These are phyloP conservation scores for Saraca asoca DNA, from an alignment of 331 rosid species.

Conservation along the genomic window DNA sequence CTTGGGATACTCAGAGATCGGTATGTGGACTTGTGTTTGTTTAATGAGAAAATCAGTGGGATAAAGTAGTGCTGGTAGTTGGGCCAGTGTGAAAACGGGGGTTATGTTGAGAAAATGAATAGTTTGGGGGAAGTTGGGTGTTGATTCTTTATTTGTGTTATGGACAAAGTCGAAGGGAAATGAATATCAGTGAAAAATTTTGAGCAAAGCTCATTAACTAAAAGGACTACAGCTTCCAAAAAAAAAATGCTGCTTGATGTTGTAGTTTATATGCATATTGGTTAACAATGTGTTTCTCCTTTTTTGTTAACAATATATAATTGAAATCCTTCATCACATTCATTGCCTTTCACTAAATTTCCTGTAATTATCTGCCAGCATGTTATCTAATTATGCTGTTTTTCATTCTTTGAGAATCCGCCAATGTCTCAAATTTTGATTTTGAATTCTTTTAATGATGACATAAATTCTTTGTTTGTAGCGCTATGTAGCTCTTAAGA, in stretches of 20 bases:
- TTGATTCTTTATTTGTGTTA: slow-evolving; percentile 9
- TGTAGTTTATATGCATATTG: slow-evolving; percentile 21
- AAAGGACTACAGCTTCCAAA: neutral
- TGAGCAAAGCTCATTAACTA: neutral
- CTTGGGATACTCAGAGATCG: slow-evolving; percentile 75
- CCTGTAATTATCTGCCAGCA: neutral
- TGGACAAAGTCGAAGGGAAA: slow-evolving; percentile 11
- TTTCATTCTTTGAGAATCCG: slow-evolving; percentile 10
- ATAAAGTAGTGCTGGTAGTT: slow-evolving; percentile 5
- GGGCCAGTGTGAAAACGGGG: neutral
- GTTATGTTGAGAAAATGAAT: neutral
- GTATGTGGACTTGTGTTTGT: slow-evolving; percentile 40
- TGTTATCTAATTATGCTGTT: neutral
- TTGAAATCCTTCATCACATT: slow-evolving; percentile 6
- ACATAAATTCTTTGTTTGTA: slow-evolving; percentile 47
- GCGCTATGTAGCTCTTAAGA: slow-evolving; percentile 79
- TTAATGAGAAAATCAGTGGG: neutral
- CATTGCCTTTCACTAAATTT: slow-evolving; percentile 4
- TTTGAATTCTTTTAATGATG: slow-evolving; percentile 31
- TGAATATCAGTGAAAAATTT: neutral
- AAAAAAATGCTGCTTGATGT: slow-evolving; percentile 1
- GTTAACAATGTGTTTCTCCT: neutral
- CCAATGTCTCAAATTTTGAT: neutral
- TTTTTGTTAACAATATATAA: neutral
- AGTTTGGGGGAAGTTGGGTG: neutral